Evolutionary conservation across 2,329 filamentous ascomycete genomes (phyloP), one percentile per base, ranked within the genome.

Genomic region (Eutypa lata): DNA sequence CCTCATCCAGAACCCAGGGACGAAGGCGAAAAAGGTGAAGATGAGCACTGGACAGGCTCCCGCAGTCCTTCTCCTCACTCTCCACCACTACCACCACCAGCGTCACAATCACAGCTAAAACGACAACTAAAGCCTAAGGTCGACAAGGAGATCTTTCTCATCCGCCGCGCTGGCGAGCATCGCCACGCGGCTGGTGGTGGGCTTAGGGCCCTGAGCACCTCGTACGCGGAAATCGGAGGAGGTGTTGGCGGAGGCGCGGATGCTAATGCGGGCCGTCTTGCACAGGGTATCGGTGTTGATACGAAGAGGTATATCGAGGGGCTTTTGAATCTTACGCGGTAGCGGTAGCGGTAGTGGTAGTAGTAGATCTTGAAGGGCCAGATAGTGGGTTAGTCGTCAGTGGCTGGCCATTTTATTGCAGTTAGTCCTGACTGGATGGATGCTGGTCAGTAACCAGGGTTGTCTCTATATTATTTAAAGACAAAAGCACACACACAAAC

Each of bases 251-350:
- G 7, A n/a, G 64, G 72, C 14, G 60, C 77, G 44, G 81, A 80
- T 22, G 82, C 35, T 6, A 18, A 82, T 3, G 81, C 84, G 1
- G 80, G 77, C 19, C 79, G 80, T 51, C 68, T 91, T 58, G 84
- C 82, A 0, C 85, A 89, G 63, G 89, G 88, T 0, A 90, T 92
- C 57, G 89, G 89, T 0, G 79, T 91, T 33, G 89, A 92, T 73
- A 90, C 88, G 28, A 80, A 85, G 68, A 81, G 80, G 65, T 91
- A 91, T 68, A 83, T 91, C 3, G 88, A 91, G 67, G 84, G 84
- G 1, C 66, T 92, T 52, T 71, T 91, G 67, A 89, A 79, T 63
- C 67, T 91, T 64, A 55, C 61, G 11, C 62, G 61, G 37, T 66
- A 31, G 26, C 10, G 26, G 26, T 31, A 10, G 26, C 10, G 26